These are phyloP conservation scores for Cercis canadensis DNA, from an alignment of 306 rosid species.

Conservation along the genomic window DNA sequence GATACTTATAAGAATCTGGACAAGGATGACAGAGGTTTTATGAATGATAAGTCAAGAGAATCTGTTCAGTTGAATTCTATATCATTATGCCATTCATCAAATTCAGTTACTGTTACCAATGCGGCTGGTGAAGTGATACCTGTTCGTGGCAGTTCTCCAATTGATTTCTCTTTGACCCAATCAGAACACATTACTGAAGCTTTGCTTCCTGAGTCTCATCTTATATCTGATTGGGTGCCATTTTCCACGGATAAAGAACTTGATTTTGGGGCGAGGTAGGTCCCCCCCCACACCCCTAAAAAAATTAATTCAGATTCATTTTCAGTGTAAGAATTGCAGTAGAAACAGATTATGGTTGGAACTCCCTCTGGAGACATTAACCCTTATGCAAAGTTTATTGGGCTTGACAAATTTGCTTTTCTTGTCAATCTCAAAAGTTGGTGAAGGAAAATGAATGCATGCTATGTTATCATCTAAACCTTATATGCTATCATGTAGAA, in stretches of 20 bases:
- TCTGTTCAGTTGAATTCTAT: constrained; percentile 47
- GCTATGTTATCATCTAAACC: background rate
- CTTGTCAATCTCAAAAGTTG: constrained; percentile 21
- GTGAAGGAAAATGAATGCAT: background rate
- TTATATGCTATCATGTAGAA: constrained; percentile 27
- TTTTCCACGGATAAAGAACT: constrained; percentile 55
- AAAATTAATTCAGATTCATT: background rate
- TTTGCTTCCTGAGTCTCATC: constrained; percentile 62
- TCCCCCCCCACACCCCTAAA: background rate
- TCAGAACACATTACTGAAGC: constrained; percentile 54
- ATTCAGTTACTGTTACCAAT: constrained; percentile 44
- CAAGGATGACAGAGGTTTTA: constrained; percentile 46
- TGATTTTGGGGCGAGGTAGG: constrained; percentile 96
- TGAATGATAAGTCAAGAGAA: constrained; percentile 45
- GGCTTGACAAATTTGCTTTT: constrained; percentile 25
- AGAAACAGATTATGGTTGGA: constrained; percentile 12
- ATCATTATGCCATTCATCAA: constrained; percentile 43
- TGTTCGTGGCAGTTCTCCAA: constrained; percentile 43
- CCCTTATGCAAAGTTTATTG: constrained; percentile 22
- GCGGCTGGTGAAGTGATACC: constrained; percentile 42
- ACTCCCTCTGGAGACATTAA: constrained; percentile 12
- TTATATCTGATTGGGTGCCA: constrained; percentile 93
- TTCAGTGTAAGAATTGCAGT: constrained; percentile 17
- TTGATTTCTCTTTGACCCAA: constrained; percentile 39
- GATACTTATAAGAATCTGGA: constrained; percentile 61